These are phyloP conservation scores for Aspergillus novofumigatus DNA, from an alignment of 2,329 filamentous ascomycete species.

Conservation along the genomic window DNA sequence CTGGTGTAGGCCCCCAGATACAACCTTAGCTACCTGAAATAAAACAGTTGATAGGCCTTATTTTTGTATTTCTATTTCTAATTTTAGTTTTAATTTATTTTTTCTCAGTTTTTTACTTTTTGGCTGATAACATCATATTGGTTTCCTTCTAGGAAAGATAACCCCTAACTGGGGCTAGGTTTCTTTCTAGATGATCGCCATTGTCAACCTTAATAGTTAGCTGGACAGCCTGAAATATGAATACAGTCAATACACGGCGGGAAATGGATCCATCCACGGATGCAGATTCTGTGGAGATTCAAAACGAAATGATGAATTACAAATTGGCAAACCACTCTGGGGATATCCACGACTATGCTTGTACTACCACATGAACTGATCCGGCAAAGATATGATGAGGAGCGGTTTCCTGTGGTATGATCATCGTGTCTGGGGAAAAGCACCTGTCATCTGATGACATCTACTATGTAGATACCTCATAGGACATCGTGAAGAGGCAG, in stretches of 20 bases:
- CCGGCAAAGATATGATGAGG: neutral
- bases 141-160: neutral
- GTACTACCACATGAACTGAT: neutral
- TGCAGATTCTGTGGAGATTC: neutral
- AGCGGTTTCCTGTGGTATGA: neutral
- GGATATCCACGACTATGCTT: neutral
- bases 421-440: neutral
- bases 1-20: too few relatives aligned
- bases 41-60: too few relatives aligned
- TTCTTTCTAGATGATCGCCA: slow-evolving; percentile 11
- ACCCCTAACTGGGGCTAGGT: neutral
- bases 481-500: too few relatives aligned
- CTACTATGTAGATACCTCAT: slow-evolving; percentile 2
- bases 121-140: neutral
- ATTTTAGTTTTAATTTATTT: too few relatives aligned
- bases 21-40: too few relatives aligned
- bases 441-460: slow-evolving; percentile 16
- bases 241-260: neutral
- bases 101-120: too few relatives aligned
- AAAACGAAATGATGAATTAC: neutral
- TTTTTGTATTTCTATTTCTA: too few relatives aligned
- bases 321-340: neutral
- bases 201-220: slow-evolving; percentile 10
- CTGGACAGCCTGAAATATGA: neutral
- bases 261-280: neutral